Conservation (phyloP, 164 flowering plant genomes). For the Brasenia schreberi region DNA sequence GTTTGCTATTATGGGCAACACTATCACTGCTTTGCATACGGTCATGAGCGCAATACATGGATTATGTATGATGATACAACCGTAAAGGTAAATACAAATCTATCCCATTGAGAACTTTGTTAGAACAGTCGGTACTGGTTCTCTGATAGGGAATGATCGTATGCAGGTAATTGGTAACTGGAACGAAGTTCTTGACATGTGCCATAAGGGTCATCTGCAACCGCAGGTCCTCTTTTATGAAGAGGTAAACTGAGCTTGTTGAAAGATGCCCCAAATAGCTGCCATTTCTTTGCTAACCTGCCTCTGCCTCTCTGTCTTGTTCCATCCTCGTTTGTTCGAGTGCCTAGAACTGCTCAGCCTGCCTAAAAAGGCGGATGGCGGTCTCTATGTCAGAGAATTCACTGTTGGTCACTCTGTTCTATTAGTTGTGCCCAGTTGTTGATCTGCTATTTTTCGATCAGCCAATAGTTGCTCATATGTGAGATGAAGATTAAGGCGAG, state of each 20-base stretch:
- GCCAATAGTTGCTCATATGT: not conserved
- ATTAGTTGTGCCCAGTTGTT: not conserved
- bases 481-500: not conserved
- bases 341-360: not conserved
- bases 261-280: not conserved
- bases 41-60: conserved; percentile 63
- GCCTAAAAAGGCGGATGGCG: not conserved
- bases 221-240: conserved; percentile 96
- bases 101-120: no score
- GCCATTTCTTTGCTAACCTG: not conserved
- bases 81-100: conserved; percentile 52
- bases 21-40: conserved; percentile 93
- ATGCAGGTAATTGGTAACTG: conserved; percentile 78
- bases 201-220: conserved; percentile 86
- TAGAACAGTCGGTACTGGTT: not conserved
- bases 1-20: conserved; percentile 99
- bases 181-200: conserved; percentile 69
- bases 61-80: conserved; percentile 92
- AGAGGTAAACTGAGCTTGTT: conserved; percentile 16
- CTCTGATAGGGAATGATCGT: not conserved
- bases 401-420: not conserved
- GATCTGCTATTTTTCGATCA: not conserved
- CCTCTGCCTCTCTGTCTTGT: not conserved
- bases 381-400: not conserved
- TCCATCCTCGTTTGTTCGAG: not conserved